Evolutionary conservation across 202 grass and related monocot genomes (phyloP).

Genomic region (Brachypodium distachyon): DNA sequence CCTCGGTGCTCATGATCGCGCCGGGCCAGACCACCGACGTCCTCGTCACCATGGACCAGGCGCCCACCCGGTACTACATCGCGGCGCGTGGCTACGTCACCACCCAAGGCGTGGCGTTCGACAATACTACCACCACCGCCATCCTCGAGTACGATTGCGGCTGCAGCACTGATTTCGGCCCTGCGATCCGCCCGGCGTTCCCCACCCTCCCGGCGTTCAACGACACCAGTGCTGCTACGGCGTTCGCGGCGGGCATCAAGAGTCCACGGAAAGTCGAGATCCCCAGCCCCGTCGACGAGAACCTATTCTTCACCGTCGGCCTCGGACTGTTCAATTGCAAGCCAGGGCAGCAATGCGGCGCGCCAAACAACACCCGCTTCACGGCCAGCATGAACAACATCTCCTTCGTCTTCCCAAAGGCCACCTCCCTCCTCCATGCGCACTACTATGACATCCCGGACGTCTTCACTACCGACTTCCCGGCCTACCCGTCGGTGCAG

Average conservation of each 20-base stretch:
- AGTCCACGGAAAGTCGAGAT: slow-evolving; percentile 37
- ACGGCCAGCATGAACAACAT: slow-evolving; percentile 79
- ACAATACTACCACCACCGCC: slow-evolving; percentile 77
- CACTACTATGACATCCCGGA: slow-evolving; percentile 39
- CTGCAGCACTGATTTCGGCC: slow-evolving; percentile 30
- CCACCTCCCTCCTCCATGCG: slow-evolving; percentile 54
- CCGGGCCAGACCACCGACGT: slow-evolving; percentile 83
- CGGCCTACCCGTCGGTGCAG: slow-evolving; percentile 43
- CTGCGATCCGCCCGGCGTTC: slow-evolving; percentile 32
- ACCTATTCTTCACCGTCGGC: slow-evolving; percentile 69
- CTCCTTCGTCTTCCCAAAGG: slow-evolving; percentile 53
- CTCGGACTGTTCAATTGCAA: slow-evolving; percentile 58
- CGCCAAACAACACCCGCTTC: slow-evolving; percentile 60
- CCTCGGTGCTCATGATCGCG: slow-evolving; percentile 54
- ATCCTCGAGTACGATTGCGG: slow-evolving; percentile 76
- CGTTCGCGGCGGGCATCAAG: slow-evolving; percentile 49
- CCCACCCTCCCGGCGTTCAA: slow-evolving; percentile 66
- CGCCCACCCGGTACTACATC: slow-evolving; percentile 60
- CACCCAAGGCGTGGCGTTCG: slow-evolving; percentile 39
- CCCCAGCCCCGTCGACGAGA: slow-evolving; percentile 49
- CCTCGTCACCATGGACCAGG: slow-evolving; percentile 64
- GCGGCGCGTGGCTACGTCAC: slow-evolving; percentile 44
- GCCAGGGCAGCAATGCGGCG: slow-evolving; percentile 31
- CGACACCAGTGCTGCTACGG: slow-evolving; percentile 47
- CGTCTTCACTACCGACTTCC: slow-evolving; percentile 71